These are phyloP conservation scores for Pulicaria dysenterica DNA, from an alignment of 129 eudicot genomes.

Conservation along the genomic window DNA sequence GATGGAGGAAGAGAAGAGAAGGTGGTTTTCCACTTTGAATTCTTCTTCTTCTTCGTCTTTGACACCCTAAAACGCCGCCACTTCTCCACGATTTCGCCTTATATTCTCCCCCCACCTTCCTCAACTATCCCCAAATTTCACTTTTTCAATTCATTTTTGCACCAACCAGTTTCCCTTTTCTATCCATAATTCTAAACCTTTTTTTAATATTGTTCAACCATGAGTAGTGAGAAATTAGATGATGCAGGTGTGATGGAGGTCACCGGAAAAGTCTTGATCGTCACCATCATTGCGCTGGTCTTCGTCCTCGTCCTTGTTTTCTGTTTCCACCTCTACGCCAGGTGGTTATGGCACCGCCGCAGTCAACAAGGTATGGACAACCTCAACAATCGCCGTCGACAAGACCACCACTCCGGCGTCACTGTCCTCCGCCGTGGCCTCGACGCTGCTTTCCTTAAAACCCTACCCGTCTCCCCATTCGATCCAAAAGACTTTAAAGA, in stretches of 20 bases:
- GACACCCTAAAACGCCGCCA: conserved; percentile 35
- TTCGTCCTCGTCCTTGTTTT: conserved; percentile 49
- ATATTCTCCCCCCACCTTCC: conserved; percentile 12
- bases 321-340: conserved; percentile 69
- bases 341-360: conserved; percentile 47
- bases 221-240: conserved; percentile 21
- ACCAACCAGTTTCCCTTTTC: background rate
- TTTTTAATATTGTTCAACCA: background rate
- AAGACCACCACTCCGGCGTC: conserved; percentile 43
- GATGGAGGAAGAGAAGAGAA: background rate
- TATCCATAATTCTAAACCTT: background rate
- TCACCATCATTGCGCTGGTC: conserved; percentile 51
- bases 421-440: conserved; percentile 59
- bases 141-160: background rate
- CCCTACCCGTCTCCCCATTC: conserved; percentile 50
- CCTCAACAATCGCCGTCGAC: conserved; percentile 30
- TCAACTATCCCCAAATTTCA: conserved; percentile 2
- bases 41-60: conserved; percentile 30
- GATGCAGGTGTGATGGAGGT: conserved; percentile 51
- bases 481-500: conserved; percentile 49
- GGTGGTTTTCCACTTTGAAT: conserved; percentile 31
- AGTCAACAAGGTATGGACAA: conserved; percentile 35
- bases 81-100: conserved; percentile 5
- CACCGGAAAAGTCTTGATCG: conserved; percentile 63
- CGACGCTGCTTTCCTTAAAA: conserved; percentile 58